Base-by-base conservation (phyloP, 2,329 filamentous ascomycete genomes). In the Cryphonectria radicalis region DNA sequence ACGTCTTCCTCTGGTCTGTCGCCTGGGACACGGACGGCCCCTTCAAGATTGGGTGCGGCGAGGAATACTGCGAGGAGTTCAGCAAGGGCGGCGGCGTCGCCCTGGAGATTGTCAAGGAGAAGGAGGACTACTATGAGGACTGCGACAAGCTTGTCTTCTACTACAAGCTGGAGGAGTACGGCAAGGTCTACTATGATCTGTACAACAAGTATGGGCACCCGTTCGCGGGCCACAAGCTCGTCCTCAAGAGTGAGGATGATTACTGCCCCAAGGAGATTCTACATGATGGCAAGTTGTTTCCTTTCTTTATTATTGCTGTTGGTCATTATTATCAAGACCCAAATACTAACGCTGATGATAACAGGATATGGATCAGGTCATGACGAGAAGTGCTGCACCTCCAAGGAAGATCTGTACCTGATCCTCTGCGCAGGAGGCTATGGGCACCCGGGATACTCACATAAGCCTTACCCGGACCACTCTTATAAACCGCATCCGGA, bases 1-100 rank as follows among this genome's bases (percentile, higher is more conserved):
- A 71, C 10, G 70, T 69, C 19, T 71, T 55, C 63, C 25, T 71
- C 62, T 71, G 70, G 70, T 72, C 70, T 17, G 68, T 72, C 53
- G 70, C 63, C 22, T 70, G 65, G 68, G 50, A 70, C 55, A 72
- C 64, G 2, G 59, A 70, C 13, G 70, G 70, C 5, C 70, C 70
- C 25, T 72, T 64, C 64, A 72, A 57, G 46, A 70, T 72, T 19
- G 68, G 68, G 32, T 66, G 64, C 40, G 68, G 70, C 37, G 63
- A 72, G 40, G 70, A 68, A 46, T 72, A 72, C 63, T 53, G 60
- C 37, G 53, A 67, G 60, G 42, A 63, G 60, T 69, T 64, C 60
- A 53, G 43, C 35, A 63, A 28, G 53, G 70, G 70, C 4, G 70
- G 70, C 25, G 53, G 55, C 17, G 68, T 72, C 10, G 68, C 70